phyloP scores from a whole-genome alignment of 73 alveolate genomes.

The Paramecium primaurelia region DNA sequence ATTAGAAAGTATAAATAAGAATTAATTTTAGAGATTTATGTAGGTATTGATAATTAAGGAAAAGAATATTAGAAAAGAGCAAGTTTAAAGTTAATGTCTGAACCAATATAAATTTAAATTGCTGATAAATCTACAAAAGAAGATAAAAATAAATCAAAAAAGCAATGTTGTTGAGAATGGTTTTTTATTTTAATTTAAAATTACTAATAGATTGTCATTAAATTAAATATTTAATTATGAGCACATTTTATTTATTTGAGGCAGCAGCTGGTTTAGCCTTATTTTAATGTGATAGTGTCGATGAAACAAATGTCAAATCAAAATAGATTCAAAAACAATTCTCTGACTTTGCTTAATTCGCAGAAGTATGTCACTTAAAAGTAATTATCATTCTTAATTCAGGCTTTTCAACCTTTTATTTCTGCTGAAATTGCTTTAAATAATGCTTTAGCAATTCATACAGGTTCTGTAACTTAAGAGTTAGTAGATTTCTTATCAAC shows the following conservation, averaged over 20 bases:
- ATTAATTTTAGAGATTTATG: constrained; percentile 12
- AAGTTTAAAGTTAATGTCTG: background rate
- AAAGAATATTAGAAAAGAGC: background rate
- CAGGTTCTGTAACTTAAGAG: constrained; percentile 28
- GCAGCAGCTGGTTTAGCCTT: constrained; percentile 42
- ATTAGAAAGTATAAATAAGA: constrained; percentile 26
- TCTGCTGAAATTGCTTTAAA: constrained; percentile 41
- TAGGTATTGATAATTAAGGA: background rate
- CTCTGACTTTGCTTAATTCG: background rate
- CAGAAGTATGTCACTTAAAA: constrained; percentile 21
- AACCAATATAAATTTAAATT: background rate
- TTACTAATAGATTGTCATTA: background rate
- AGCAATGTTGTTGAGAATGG: constrained; percentile 9
- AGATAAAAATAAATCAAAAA: background rate
- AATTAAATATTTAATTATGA: constrained; percentile 41
- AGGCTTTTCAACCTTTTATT: constrained; percentile 34
- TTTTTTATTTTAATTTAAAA: background rate
- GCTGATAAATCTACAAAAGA: background rate
- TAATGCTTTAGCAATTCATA: background rate
- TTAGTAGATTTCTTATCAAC: constrained; percentile 25
- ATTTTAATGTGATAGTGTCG: constrained; percentile 36
- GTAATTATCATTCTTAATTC: background rate
- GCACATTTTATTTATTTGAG: constrained; percentile 41
- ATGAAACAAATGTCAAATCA: constrained; percentile 38
- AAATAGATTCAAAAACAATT: background rate